Evolutionary conservation across 495 filamentous ascomycete species (phyloP).

Genomic region (Hamigera avellanea): DNA sequence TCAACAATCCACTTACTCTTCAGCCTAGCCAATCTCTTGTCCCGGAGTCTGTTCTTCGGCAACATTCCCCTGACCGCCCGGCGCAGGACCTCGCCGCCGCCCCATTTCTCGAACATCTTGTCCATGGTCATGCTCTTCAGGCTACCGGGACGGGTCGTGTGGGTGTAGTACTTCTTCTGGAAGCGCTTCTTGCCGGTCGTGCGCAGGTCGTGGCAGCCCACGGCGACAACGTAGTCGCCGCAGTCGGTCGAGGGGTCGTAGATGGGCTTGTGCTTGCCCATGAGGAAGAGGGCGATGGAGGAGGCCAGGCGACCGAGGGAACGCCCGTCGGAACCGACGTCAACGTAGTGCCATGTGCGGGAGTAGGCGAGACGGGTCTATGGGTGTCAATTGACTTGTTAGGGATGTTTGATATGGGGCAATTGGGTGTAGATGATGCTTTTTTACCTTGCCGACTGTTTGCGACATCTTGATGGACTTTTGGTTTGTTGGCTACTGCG

Average conservation of each 20-base stretch:
- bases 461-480: constrained; percentile 27
- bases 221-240: constrained; percentile 96
- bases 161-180: constrained; percentile 91
- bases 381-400: constrained; percentile 1
- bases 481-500: too few species aligned
- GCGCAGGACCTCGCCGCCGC: constrained; percentile 84
- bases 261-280: constrained; percentile 99
- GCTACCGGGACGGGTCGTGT: constrained; percentile 81
- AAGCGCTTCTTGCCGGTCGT: constrained; percentile 83
- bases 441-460: constrained; percentile 37
- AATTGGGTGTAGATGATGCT: too few species aligned
- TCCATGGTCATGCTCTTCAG: constrained; percentile 90
- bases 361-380: constrained; percentile 96
- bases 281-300: constrained; percentile 79
- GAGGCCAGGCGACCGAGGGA: constrained; percentile 80
- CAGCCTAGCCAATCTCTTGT: constrained; percentile 73
- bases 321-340: constrained; percentile 47
- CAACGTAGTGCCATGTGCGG: constrained; percentile 81
- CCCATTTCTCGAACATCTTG: constrained; percentile 83
- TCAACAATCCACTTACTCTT: constrained; percentile 46
- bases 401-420: too few species aligned
- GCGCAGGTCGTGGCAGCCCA: constrained; percentile 73
- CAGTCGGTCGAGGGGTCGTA: constrained; percentile 94
- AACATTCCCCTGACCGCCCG: constrained; percentile 93
- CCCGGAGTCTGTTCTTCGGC: constrained; percentile 88